phyloP scores from a whole-genome alignment of 208 protist genomes.

The Crithidia sp. region DNA sequence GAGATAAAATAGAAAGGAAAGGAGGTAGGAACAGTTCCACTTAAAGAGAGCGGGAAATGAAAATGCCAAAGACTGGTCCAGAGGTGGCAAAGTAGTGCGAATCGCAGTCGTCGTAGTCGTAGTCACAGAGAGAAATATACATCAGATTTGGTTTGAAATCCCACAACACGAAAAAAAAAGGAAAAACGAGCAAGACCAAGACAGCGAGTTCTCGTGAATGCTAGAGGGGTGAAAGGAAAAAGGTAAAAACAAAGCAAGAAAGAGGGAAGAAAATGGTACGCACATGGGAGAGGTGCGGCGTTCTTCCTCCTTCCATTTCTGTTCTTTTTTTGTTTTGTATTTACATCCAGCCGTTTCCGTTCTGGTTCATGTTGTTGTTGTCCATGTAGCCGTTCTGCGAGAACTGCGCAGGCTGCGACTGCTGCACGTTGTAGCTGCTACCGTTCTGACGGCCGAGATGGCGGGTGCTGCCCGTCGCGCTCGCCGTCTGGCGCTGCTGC shows the following conservation, averaged over 20 bases:
- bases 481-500: not conserved
- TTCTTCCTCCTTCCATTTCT: not conserved
- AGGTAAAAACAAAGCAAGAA: not conserved
- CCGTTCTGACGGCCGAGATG: constrained; percentile 16
- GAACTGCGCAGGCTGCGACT: constrained; percentile 6
- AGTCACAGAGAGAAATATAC: too few relatives aligned
- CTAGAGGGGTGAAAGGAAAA: not conserved
- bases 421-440: constrained; percentile 11
- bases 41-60: not conserved
- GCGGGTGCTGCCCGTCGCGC: not conserved
- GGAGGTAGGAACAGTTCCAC: not conserved
- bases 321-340: not conserved
- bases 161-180: constrained; percentile 3
- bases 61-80: too few relatives aligned
- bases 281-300: not conserved
- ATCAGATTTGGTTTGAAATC: not conserved
- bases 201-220: too few relatives aligned
- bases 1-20: constrained; percentile 14
- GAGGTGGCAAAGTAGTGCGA: too few relatives aligned
- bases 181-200: not conserved
- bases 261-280: constrained; percentile 4
- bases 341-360: constrained; percentile 19
- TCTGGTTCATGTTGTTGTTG: constrained; percentile 1
- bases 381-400: constrained; percentile 6
- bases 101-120: too few relatives aligned